Evolutionary conservation across 768 basidiomycete species (phyloP).

Genomic region (Myochromella boudieri): DNA sequence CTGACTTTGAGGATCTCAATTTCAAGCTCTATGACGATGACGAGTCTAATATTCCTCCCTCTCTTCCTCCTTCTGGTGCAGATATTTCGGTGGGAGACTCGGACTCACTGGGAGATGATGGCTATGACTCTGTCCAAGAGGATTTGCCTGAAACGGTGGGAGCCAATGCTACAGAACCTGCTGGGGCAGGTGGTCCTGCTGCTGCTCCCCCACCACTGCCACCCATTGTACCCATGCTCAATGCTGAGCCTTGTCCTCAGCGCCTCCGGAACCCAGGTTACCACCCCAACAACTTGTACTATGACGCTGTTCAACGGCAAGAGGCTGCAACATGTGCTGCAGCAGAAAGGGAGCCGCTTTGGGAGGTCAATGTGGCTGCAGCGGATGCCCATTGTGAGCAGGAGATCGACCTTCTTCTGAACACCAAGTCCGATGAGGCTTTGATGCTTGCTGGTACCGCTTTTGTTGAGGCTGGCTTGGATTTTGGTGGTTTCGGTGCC

Average conservation of each 20-base stretch:
- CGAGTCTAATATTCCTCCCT: too few species aligned
- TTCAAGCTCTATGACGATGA: not conserved
- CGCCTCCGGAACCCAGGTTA: too few species aligned
- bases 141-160: too few species aligned
- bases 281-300: not conserved
- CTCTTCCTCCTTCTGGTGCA: too few species aligned
- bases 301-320: constrained; percentile 1
- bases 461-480: not conserved
- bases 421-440: not conserved
- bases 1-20: too few species aligned
- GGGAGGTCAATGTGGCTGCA: not conserved
- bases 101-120: too few species aligned
- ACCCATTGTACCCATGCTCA: not conserved
- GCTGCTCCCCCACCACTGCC: too few species aligned
- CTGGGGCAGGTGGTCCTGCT: not conserved
- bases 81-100: too few species aligned
- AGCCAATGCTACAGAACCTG: too few species aligned
- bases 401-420: constrained; percentile 1
- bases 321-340: not conserved
- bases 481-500: not conserved
- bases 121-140: too few species aligned
- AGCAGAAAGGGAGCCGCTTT: not conserved
- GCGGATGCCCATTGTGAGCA: not conserved
- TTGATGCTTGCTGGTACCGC: constrained; percentile 1
- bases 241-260: not conserved